Base-by-base conservation (phyloP, 768 basidiomycete species). In the Imleria badia region DNA sequence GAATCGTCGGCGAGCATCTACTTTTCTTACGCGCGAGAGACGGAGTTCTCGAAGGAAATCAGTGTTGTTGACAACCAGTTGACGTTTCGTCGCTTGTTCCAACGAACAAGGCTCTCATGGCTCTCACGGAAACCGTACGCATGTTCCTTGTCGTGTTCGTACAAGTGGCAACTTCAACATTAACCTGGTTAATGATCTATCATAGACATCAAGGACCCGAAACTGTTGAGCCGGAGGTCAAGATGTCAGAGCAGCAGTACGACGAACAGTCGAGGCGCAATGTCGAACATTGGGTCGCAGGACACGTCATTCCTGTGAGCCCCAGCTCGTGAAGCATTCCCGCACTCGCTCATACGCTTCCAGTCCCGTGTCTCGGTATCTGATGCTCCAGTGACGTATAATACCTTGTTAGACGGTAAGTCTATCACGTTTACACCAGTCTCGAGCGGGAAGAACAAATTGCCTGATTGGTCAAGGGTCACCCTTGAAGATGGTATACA, bases 31-130 rank as follows among this genome's bases (percentile, higher is more conserved):
- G 86, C 89, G 5, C 79, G 90, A 3, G 90, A 91, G 63, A 74
- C 85, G 2, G 76, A 81, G 60, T 60, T 86, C n/a, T 85, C 84
- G 65, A 63, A 66, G 30, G 73, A 76, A 11, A 79, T 93, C 46
- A 58, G 48, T 22, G 62, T 66, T 15, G 41, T 39, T 5, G 50
- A 62, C 29, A 65, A 69, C 17, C 51, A 65, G 8, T 69, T 75
- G 51, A 91, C 91, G 0, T 48, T 95, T n/a, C n/a, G n/a, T n/a
- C n/a, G 12, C 78, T 96, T 39, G 91, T 86, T 5, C 93, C 93
- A 1, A 90, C 88, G 23, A 94, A 96, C 71, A 89, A 87, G 69
- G 93, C 91, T 10, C 83, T 94, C 15, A 91, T 93, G 82, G 85
- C 73, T 94, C 49, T 68, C 84, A 3, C 74, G 84, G 63, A 94